A percentile compares a stretch with the other conserved stretches of the same genome.
These are phyloP conservation scores for Phytophthora nicotianae DNA, from an alignment of 352 stramenopile species.

Conservation along the genomic window DNA sequence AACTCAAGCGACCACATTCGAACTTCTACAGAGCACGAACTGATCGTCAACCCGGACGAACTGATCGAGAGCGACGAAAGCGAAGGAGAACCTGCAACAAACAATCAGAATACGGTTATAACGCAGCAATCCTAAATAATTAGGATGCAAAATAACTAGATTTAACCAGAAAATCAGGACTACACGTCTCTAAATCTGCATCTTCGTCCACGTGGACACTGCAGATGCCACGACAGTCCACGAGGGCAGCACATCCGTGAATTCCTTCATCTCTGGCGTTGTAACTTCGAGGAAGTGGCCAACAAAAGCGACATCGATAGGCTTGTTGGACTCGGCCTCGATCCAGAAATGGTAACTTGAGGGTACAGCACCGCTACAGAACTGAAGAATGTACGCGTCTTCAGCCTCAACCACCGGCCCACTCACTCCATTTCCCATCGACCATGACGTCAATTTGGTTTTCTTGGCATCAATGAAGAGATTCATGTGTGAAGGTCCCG, in stretches of 20 bases:
- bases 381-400: slow-evolving; percentile 80
- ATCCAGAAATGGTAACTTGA: slow-evolving; percentile 82
- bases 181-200: slow-evolving; percentile 51
- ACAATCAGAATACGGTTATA: background rate
- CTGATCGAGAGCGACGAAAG: slow-evolving; percentile 36
- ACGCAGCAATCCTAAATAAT: slow-evolving; percentile 5
- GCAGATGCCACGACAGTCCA: slow-evolving; percentile 50
- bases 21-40: slow-evolving; percentile 18
- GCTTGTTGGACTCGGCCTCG: slow-evolving; percentile 51
- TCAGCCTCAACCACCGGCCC: slow-evolving; percentile 59
- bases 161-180: background rate
- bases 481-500: slow-evolving; percentile 68
- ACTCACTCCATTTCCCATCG: slow-evolving; percentile 66
- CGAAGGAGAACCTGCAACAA: slow-evolving; percentile 18
- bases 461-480: slow-evolving; percentile 81
- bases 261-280: slow-evolving; percentile 56
- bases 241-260: slow-evolving; percentile 47
- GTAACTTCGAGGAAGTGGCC: slow-evolving; percentile 67
- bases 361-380: slow-evolving; percentile 59
- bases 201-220: slow-evolving; percentile 66
- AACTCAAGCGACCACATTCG: slow-evolving; percentile 20
- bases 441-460: slow-evolving; percentile 76
- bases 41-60: slow-evolving; percentile 37
- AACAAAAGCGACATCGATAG: slow-evolving; percentile 67
- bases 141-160: background rate